phyloP scores from a whole-genome alignment of 139 green algal genomes.

The Dunaliella sp. region DNA sequence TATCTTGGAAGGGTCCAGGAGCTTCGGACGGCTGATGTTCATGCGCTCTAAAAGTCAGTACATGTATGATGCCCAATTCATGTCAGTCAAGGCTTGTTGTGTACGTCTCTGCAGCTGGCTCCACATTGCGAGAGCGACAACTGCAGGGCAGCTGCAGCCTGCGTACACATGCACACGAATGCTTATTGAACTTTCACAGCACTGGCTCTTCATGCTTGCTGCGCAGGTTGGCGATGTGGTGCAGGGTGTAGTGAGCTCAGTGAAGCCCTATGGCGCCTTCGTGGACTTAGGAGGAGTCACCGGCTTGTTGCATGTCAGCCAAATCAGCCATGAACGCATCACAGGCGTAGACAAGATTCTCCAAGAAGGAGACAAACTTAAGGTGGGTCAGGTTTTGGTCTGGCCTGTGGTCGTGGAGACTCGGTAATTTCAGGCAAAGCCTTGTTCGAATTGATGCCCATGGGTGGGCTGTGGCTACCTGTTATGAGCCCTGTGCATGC shows the following conservation, averaged over 20 bases:
- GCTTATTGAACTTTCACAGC: not conserved
- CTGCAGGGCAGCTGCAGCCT: not conserved
- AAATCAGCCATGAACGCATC: constrained; percentile 94
- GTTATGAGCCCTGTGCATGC: too few relatives aligned
- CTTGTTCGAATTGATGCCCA: too few relatives aligned
- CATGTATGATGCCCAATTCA: too few relatives aligned
- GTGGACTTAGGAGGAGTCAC: constrained; percentile 90
- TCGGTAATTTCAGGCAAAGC: too few relatives aligned
- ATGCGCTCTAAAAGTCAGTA: too few relatives aligned
- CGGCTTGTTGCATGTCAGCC: constrained; percentile 96
- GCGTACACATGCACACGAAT: not conserved
- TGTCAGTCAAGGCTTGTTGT: too few relatives aligned
- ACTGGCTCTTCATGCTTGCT: not conserved
- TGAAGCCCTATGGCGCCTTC: constrained; percentile 98
- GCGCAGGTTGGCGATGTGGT: constrained; percentile 86
- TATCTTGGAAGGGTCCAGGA: too few relatives aligned
- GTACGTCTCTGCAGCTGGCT: too few relatives aligned
- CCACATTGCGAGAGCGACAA: not conserved
- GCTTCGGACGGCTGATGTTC: too few relatives aligned
- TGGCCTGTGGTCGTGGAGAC: too few relatives aligned
- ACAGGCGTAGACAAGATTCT: constrained; percentile 81
- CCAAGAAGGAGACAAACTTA: constrained; percentile 86
- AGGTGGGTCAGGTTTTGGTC: too few relatives aligned
- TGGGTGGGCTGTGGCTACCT: too few relatives aligned
- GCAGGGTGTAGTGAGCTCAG: constrained; percentile 78